Base-by-base conservation (phyloP, 768 basidiomycete species). In the Russula lepida region DNA sequence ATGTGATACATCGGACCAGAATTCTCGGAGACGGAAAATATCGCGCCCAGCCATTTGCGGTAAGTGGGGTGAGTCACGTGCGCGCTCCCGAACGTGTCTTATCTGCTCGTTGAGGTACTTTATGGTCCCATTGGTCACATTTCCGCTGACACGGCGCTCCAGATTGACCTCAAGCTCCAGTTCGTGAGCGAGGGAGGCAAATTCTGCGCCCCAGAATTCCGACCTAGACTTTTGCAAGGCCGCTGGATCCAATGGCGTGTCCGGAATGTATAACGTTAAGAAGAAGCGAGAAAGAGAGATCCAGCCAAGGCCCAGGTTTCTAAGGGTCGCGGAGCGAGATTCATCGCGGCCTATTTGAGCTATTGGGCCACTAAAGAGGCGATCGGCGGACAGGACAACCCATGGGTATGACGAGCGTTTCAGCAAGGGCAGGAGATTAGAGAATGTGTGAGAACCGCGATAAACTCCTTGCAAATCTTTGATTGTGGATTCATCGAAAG, bases 211-310 rank as follows among this genome's bases (percentile, higher is more conserved):
- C 69, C 79, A 76, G 30, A 84, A 81, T 32, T 75, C 71, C 2
- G 68, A 68, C 0, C 75, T 74, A 51, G 75, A 80, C 54, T 75
- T 78, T 56, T 84, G 78, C 35, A 85, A 79, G 25, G 84, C 84
- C 7, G 86, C 84, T 28, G 97, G 97, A 71, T 99, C 97, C 52
- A 98, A 74, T 2, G 95, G 92, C 2, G 82, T 74, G 70, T 92
- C 81, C 0, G 97, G 93, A 41, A 98, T 77, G 68, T 87, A 86
- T 21, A 95, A 79, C 4, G 85, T 77, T 25, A 92, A 70, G 27
- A 94, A 71, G 56, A 85, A 65, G 19, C 77, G 77, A 48, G 81
- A 79, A 52, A 89, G 69, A 1, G 78, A 79, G 33, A 91, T 74
- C 84, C 87, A 95, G 47, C 75, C 71, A 21, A 69, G 69, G 12